phyloP scores from a whole-genome alignment of 208 protist species.

The Borovskyia barvae region DNA sequence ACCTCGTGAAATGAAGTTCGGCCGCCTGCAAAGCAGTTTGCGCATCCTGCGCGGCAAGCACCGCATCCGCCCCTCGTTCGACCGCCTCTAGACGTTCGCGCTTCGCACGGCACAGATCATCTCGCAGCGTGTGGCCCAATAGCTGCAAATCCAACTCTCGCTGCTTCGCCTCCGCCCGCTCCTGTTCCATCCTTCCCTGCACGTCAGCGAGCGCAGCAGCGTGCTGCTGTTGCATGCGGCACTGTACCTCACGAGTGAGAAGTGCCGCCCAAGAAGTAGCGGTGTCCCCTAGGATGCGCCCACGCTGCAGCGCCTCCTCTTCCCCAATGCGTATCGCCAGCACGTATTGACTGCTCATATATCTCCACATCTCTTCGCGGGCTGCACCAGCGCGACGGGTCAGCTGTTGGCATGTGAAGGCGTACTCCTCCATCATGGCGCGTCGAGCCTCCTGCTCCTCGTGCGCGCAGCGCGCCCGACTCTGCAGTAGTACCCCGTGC shows the following conservation, averaged over 20 bases:
- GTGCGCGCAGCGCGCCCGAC: neutral
- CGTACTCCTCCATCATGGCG: no score
- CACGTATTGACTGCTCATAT: no score
- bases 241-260: neutral
- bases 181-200: neutral
- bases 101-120: neutral
- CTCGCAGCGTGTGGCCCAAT: neutral
- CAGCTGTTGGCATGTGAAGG: neutral
- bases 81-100: neutral
- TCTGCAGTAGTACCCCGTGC: neutral
- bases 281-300: neutral
- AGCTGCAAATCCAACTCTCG: neutral
- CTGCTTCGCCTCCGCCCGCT: neutral
- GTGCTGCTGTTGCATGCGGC: neutral
- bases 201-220: neutral
- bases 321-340: neutral
- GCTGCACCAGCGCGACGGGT: no score
- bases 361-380: no score
- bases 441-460: neutral
- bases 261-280: neutral
- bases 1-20: neutral
- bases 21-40: neutral
- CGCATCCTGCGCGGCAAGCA: conserved; percentile 1
- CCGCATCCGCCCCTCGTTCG: neutral
- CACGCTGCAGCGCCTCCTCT: neutral